phyloP scores from a whole-genome alignment of 768 basidiomycete genomes.

The Gymnopilus dilepis region DNA sequence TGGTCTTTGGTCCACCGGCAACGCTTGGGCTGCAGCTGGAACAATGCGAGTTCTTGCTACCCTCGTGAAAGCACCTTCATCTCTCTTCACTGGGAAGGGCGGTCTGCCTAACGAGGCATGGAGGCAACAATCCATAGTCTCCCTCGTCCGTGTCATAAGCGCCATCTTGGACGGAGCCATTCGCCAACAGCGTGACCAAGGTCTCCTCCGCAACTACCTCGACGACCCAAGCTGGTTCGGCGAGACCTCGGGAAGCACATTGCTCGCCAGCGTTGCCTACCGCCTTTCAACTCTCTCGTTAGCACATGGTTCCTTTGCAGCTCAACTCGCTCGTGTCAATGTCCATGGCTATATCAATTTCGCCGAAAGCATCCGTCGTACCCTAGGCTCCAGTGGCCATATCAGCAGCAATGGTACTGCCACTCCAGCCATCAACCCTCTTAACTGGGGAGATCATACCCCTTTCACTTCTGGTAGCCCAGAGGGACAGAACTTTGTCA shows the following conservation, averaged over 20 bases:
- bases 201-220: constrained; percentile 43
- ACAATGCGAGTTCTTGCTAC: constrained; percentile 65
- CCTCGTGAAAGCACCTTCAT: constrained; percentile 44
- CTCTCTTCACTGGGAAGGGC: constrained; percentile 23
- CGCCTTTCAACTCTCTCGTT: constrained; percentile 34
- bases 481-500: constrained; percentile 44
- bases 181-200: constrained; percentile 27
- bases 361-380: constrained; percentile 32
- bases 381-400: constrained; percentile 31
- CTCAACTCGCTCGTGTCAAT: constrained; percentile 5
- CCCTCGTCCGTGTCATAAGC: constrained; percentile 35
- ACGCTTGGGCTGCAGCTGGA: constrained; percentile 76
- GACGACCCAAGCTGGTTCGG: constrained; percentile 40
- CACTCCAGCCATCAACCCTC: constrained; percentile 43
- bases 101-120: constrained; percentile 12
- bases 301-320: background rate
- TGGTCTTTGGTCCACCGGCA: constrained; percentile 59
- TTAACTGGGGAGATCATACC: constrained; percentile 36
- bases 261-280: constrained; percentile 42
- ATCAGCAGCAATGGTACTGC: constrained; percentile 36
- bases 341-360: constrained; percentile 26
- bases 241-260: constrained; percentile 42
- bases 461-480: constrained; percentile 43
- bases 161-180: constrained; percentile 45
- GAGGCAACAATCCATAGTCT: constrained; percentile 29